These are phyloP conservation scores for Komagataella phaffii DNA, from an alignment of 805 yeast genomes.

Conservation along the genomic window DNA sequence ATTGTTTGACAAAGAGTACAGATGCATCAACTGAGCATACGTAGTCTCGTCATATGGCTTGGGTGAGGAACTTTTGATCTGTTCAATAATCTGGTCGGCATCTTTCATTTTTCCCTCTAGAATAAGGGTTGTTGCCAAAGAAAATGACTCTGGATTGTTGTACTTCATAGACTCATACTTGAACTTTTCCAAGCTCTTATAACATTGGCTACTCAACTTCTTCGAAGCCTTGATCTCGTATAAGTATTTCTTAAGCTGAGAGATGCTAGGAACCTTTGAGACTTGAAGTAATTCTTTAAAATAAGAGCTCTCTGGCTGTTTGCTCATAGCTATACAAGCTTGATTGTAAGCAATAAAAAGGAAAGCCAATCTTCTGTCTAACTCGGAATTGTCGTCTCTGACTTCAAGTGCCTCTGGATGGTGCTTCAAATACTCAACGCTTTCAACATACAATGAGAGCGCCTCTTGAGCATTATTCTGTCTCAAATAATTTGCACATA, in stretches of 20 bases:
- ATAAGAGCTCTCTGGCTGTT: neutral
- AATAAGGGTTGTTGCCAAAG: neutral
- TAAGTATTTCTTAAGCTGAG: neutral
- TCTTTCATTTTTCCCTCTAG: neutral
- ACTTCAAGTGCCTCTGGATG: slow-evolving; percentile 7
- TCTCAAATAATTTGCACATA: slow-evolving; percentile 8
- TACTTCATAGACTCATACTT: neutral
- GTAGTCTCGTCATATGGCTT: slow-evolving; percentile 23
- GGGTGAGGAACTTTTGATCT: neutral
- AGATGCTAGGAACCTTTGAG: slow-evolving; percentile 7
- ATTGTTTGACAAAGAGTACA: slow-evolving; percentile 22
- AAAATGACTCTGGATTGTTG: neutral
- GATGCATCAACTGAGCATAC: slow-evolving; percentile 29
- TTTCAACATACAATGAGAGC: slow-evolving; percentile 14
- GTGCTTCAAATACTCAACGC: slow-evolving; percentile 11
- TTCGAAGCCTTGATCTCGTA: neutral
- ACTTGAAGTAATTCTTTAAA: neutral
- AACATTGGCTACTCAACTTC: neutral
- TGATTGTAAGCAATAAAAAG: neutral
- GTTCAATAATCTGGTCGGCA: neutral
- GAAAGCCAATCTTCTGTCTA: neutral
- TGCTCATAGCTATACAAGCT: slow-evolving; percentile 6
- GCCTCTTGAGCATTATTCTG: slow-evolving; percentile 14
- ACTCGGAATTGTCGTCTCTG: neutral
- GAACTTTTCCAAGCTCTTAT: neutral